phyloP scores from a whole-genome alignment of 192 early-diverging fungal species.

The Lobosporangium transversale region DNA sequence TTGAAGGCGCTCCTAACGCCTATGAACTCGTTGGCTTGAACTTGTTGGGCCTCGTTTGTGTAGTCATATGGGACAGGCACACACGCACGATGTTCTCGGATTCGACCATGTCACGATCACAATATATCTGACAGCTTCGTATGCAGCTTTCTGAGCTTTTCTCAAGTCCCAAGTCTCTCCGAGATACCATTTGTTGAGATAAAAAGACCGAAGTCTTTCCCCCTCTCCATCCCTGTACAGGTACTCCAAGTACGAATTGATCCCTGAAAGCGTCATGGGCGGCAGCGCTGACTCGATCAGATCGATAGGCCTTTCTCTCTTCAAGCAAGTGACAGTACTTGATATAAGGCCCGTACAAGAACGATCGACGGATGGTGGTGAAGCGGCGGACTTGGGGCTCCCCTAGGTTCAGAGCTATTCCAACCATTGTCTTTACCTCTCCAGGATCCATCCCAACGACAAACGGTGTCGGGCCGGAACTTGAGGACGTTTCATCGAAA shows the following conservation, averaged over 20 bases:
- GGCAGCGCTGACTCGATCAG: background rate
- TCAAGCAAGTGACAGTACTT: background rate
- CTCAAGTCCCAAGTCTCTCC: background rate
- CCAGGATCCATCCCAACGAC: constrained; percentile 3
- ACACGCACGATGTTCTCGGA: background rate
- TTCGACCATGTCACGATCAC: background rate
- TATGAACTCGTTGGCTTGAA: background rate
- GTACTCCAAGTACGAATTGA: background rate
- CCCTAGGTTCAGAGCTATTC: background rate
- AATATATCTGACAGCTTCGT: background rate
- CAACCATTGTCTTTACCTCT: background rate
- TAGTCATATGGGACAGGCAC: background rate
- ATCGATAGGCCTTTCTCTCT: background rate
- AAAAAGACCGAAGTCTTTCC: background rate
- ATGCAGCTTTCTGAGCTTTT: background rate
- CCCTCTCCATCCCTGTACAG: background rate
- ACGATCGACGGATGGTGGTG: background rate
- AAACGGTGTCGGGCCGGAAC: background rate
- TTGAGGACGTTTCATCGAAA: background rate
- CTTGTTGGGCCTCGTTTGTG: background rate
- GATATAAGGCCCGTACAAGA: background rate
- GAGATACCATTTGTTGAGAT: background rate
- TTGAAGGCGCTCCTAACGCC: background rate
- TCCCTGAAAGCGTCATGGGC: background rate
- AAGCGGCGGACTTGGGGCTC: background rate